These are phyloP conservation scores for Nothopassalora personata DNA, from an alignment of 2,329 filamentous ascomycete species.

Conservation along the genomic window DNA sequence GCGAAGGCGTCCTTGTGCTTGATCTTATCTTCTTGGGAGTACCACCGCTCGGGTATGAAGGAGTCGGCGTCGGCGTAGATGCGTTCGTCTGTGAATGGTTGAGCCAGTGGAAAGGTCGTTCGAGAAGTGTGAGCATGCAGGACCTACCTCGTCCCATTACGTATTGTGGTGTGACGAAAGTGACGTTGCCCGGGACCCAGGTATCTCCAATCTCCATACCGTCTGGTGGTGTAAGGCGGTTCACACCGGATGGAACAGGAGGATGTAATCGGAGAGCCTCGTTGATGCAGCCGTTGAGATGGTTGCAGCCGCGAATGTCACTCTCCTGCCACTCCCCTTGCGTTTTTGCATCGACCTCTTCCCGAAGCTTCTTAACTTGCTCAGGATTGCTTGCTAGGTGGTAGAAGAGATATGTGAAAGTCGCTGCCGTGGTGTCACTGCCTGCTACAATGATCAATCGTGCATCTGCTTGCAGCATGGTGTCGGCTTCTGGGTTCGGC, in stretches of 20 bases:
- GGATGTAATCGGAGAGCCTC: conserved; percentile 42
- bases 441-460: conserved; percentile 37
- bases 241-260: conserved; percentile 34
- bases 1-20: conserved; percentile 35
- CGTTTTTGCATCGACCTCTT: conserved; percentile 30
- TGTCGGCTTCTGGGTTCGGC: conserved; percentile 25
- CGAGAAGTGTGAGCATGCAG: neutral
- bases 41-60: conserved; percentile 38
- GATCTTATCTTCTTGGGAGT: conserved; percentile 31
- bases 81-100: conserved; percentile 18
- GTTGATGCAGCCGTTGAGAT: conserved; percentile 37
- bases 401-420: conserved; percentile 41
- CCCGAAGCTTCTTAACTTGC: conserved; percentile 29
- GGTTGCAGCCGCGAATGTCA: conserved; percentile 21
- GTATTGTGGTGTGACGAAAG: conserved; percentile 25
- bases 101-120: neutral
- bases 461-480: conserved; percentile 29
- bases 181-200: conserved; percentile 32
- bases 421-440: conserved; percentile 41
- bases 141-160: conserved; percentile 25
- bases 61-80: conserved; percentile 28
- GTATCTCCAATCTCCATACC: conserved; percentile 35
- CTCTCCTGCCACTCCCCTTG: conserved; percentile 27
- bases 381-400: conserved; percentile 32
- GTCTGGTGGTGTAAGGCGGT: conserved; percentile 35